Evolutionary conservation across 768 basidiomycete genomes (phyloP).

Genomic region (Krasilnikovozyma curviuscula): DNA sequence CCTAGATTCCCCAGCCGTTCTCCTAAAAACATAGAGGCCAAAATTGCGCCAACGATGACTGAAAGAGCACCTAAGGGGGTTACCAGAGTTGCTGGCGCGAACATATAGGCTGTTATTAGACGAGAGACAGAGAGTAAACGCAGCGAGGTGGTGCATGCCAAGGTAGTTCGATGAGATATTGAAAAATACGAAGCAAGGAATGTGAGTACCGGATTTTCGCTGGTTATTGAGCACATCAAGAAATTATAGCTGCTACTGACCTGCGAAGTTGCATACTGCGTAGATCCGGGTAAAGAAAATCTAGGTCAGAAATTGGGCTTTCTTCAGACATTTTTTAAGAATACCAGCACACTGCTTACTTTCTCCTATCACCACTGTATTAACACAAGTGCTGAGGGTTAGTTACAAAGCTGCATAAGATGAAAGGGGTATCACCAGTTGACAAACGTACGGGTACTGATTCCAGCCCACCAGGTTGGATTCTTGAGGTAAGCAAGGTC

Average conservation of each 20-base stretch:
- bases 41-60: constrained; percentile 84
- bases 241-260: no score
- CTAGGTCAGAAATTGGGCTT: neutral
- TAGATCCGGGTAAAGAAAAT: no score
- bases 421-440: neutral
- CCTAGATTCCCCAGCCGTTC: constrained; percentile 91
- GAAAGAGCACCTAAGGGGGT: constrained; percentile 92
- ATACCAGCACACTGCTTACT: constrained; percentile 42
- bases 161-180: neutral
- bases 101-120: constrained; percentile 56
- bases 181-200: no score
- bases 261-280: constrained; percentile 12
- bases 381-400: neutral
- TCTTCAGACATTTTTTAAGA: neutral
- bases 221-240: no score
- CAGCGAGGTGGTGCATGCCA: neutral
- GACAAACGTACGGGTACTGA: constrained; percentile 55
- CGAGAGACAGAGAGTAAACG: neutral
- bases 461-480: constrained; percentile 95
- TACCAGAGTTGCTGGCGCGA: constrained; percentile 94
- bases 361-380: constrained; percentile 57
- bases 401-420: neutral
- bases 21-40: constrained; percentile 78
- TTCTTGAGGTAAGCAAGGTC: constrained; percentile 70
- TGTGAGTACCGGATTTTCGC: no score